Conservation (phyloP, 495 filamentous ascomycete genomes). For the Poronia punctata region DNA sequence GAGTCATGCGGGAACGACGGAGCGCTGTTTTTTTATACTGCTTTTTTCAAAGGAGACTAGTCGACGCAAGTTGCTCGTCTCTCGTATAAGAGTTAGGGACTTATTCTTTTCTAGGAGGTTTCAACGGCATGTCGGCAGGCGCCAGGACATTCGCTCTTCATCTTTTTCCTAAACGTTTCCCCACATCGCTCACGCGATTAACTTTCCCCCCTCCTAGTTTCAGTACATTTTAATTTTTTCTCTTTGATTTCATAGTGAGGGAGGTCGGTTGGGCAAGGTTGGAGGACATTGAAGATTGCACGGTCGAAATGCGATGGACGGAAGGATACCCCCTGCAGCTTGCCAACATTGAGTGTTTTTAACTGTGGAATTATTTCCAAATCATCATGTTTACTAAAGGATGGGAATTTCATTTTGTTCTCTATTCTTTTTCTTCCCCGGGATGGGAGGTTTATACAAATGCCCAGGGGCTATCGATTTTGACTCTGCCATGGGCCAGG, state of each 20-base stretch:
- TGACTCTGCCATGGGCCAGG: conserved; percentile 11
- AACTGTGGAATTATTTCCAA: conserved; percentile 13
- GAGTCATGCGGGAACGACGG: conserved; percentile 19
- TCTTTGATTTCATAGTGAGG: conserved; percentile 25
- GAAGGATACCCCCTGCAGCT: conserved; percentile 29
- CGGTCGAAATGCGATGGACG: conserved; percentile 28
- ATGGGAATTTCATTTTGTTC: conserved; percentile 13
- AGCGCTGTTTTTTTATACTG: conserved; percentile 16
- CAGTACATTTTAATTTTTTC: conserved; percentile 17
- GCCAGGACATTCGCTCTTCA: conserved; percentile 28
- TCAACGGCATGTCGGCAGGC: conserved; percentile 19
- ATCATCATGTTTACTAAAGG: conserved; percentile 26
- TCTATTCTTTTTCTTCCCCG: conserved; percentile 3
- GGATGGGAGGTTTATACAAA: conserved; percentile 13
- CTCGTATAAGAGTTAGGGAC: conserved; percentile 15
- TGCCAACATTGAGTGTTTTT: conserved; percentile 21
- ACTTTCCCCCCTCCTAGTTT: conserved; percentile 10
- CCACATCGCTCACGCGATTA: conserved; percentile 31
- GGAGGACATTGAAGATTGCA: conserved; percentile 29
- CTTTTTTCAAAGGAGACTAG: conserved; percentile 14
- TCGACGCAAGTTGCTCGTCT: conserved; percentile 11
- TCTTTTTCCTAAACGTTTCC: conserved; percentile 25
- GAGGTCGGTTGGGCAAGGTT: conserved; percentile 15
- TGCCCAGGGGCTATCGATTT: conserved; percentile 24
- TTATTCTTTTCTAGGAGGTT: conserved; percentile 12